Conservation (phyloP, 2,329 filamentous ascomycete species). For the Colletotrichum karsti region DNA sequence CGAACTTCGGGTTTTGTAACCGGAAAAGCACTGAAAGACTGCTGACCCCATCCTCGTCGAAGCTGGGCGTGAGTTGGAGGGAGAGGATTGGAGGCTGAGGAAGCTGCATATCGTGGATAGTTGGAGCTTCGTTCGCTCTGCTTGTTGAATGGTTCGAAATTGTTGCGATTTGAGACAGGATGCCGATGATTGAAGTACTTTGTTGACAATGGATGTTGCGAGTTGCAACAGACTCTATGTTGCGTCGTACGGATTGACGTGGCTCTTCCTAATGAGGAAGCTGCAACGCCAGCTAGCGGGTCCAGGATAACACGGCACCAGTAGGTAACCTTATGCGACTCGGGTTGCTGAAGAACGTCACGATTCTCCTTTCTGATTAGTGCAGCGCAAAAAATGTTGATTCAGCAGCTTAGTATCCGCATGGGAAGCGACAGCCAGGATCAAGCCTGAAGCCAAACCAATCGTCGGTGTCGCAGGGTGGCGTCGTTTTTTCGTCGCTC, state of each 20-base stretch:
- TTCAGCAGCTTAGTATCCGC: too few relatives aligned
- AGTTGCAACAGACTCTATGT: background rate
- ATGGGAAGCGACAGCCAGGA: too few relatives aligned
- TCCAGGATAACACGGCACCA: background rate
- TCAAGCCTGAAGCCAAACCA: too few relatives aligned
- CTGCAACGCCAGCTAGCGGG: background rate
- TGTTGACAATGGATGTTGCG: background rate
- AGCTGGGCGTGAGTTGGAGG: constrained; percentile 2
- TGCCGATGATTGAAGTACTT: background rate
- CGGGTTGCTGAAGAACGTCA: too few relatives aligned
- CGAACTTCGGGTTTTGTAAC: background rate
- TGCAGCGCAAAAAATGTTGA: too few relatives aligned
- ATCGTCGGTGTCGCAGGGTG: too few relatives aligned
- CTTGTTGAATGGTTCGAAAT: background rate
- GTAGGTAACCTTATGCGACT: background rate
- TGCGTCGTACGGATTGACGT: background rate
- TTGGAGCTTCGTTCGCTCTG: too few relatives aligned
- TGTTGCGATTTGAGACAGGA: background rate
- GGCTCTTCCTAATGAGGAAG: background rate
- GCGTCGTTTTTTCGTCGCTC: too few relatives aligned
- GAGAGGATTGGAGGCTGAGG: background rate
- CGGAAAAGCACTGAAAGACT: background rate
- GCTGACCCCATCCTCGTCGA: background rate
- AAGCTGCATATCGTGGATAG: constrained; percentile 5
- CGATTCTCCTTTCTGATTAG: too few relatives aligned